Percentiles rank a stretch among this genome's conserved stretches.
These are phyloP conservation scores for Cucumis variabilis DNA, from an alignment of 331 rosid genomes.

Conservation along the genomic window DNA sequence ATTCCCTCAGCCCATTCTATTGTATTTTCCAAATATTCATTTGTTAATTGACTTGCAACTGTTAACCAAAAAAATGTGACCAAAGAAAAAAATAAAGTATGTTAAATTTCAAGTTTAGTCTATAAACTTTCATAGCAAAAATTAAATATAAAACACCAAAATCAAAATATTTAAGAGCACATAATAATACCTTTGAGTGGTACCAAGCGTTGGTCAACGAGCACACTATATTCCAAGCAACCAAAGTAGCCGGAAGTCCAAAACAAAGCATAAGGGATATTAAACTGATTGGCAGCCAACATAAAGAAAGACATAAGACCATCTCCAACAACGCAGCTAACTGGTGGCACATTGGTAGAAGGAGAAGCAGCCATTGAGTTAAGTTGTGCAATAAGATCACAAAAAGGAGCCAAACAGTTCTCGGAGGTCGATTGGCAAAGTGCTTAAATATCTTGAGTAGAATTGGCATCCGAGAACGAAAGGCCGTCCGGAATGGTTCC, in stretches of 20 bases:
- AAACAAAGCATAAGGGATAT: neutral
- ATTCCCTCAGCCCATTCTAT: neutral
- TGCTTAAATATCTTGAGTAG: neutral
- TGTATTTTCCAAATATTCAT: conserved; percentile 33
- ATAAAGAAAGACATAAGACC: too few relatives aligned
- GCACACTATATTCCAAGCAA: neutral
- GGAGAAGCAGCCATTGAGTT: neutral
- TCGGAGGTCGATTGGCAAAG: neutral
- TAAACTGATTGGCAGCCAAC: too few relatives aligned
- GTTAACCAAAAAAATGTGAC: neutral
- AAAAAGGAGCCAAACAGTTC: neutral
- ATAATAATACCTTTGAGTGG: neutral
- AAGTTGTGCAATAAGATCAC: neutral
- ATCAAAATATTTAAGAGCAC: too few relatives aligned
- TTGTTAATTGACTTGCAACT: conserved; percentile 32
- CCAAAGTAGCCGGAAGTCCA: neutral
- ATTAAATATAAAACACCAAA: neutral
- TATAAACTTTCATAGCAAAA: too few relatives aligned
- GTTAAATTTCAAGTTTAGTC: too few relatives aligned
- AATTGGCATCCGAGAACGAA: neutral
- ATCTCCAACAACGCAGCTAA: too few relatives aligned
- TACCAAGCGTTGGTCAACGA: neutral
- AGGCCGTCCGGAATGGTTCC: neutral
- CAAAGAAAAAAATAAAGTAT: too few relatives aligned
- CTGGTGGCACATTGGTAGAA: too few relatives aligned